A percentile compares a stretch with the other conserved stretches of the same genome.
Evolutionary conservation across 768 basidiomycete genomes (phyloP).

Genomic region (Xanthoconium stramineum): DNA sequence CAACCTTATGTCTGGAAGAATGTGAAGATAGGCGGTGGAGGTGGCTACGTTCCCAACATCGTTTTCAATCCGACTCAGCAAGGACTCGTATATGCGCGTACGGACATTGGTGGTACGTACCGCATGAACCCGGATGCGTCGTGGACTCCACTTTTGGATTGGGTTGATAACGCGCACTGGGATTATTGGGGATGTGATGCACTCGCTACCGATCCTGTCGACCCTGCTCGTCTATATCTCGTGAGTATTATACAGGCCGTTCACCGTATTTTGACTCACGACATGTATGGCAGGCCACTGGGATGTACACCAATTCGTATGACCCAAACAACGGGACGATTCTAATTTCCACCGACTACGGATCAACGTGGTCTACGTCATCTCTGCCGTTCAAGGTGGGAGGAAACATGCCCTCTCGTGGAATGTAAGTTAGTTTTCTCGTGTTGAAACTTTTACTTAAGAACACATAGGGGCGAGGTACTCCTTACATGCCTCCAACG

Average conservation of each 20-base stretch:
- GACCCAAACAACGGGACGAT: conserved; percentile 39
- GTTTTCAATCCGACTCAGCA: conserved; percentile 58
- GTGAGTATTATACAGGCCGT: not conserved
- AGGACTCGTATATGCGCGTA: conserved; percentile 63
- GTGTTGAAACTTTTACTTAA: not conserved
- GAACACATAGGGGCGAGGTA: conserved; percentile 9
- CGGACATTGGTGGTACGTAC: conserved; percentile 67
- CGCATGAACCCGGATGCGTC: conserved; percentile 56
- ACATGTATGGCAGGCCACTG: conserved; percentile 1
- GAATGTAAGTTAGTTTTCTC: conserved; percentile 40
- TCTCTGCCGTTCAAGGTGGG: conserved; percentile 63
- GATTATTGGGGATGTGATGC: conserved; percentile 62
- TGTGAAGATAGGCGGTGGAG: conserved; percentile 44
- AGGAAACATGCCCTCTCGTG: conserved; percentile 43
- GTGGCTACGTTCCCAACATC: conserved; percentile 52
- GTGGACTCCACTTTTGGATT: conserved; percentile 64
- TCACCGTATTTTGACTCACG: not conserved
- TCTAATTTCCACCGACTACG: conserved; percentile 55
- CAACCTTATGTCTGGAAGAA: conserved; percentile 62
- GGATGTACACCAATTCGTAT: conserved; percentile 12
- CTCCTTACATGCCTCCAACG: not conserved
- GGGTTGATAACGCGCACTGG: conserved; percentile 47
- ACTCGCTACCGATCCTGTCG: conserved; percentile 59
- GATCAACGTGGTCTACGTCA: conserved; percentile 51
- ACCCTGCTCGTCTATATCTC: conserved; percentile 52